A percentile compares a stretch with the other conserved stretches of the same genome.
Conservation (phyloP, 2,329 filamentous ascomycete species). For the Monilinia fructicola region DNA sequence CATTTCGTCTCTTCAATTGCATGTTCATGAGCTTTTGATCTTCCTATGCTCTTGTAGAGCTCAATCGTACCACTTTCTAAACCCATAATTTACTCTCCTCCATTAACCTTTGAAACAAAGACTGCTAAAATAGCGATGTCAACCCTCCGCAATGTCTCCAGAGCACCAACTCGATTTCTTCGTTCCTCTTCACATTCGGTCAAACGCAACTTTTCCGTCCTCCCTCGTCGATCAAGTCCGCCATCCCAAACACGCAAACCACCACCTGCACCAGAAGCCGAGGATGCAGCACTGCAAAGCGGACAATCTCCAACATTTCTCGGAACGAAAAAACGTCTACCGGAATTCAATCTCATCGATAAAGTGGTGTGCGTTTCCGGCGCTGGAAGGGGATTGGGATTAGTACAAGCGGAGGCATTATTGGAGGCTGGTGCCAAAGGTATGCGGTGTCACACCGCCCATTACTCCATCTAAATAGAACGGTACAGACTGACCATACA, state of each 20-base stretch:
- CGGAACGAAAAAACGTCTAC: slow-evolving; percentile 35
- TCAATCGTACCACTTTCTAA: background rate
- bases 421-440: slow-evolving; percentile 72
- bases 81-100: background rate
- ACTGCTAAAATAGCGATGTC: background rate
- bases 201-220: slow-evolving; percentile 22
- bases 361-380: slow-evolving; percentile 71
- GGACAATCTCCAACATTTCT: slow-evolving; percentile 27
- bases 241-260: slow-evolving; percentile 21
- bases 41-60: background rate
- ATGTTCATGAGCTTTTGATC: slow-evolving; percentile 9
- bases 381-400: slow-evolving; percentile 69
- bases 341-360: slow-evolving; percentile 67
- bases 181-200: slow-evolving; percentile 2
- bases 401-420: slow-evolving; percentile 70
- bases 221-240: slow-evolving; percentile 13
- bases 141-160: slow-evolving; percentile 12
- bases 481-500: background rate
- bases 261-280: slow-evolving; percentile 28
- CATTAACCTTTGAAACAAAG: background rate
- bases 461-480: background rate
- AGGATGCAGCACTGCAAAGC: slow-evolving; percentile 24
- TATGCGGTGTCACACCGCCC: slow-evolving; percentile 34
- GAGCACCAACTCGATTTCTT: slow-evolving; percentile 9
- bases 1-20: background rate